phyloP scores from a whole-genome alignment of 441 rosid species.

The Adansonia madagascariensis region DNA sequence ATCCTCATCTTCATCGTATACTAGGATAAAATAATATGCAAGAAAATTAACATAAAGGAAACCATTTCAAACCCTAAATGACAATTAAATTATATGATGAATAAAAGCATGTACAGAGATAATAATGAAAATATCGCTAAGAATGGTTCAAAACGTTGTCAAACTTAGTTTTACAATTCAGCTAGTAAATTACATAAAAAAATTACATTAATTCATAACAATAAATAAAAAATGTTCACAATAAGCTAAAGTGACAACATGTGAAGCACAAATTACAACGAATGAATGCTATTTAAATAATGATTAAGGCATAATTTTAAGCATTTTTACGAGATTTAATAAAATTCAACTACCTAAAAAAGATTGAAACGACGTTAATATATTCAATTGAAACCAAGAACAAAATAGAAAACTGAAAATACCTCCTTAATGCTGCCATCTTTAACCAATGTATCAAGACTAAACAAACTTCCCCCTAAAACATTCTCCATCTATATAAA shows the following conservation, averaged over 20 bases:
- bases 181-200: not conserved
- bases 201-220: not conserved
- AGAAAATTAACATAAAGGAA: conserved; percentile 7
- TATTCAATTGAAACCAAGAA: not conserved
- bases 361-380: not conserved
- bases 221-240: not conserved
- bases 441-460: conserved; percentile 64
- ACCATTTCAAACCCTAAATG: not conserved
- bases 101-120: not conserved
- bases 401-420: not conserved
- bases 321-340: not conserved
- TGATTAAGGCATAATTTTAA: not conserved
- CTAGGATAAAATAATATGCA: not conserved
- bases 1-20: conserved; percentile 27
- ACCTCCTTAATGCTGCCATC: conserved; percentile 91
- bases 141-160: not conserved
- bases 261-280: not conserved
- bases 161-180: not conserved
- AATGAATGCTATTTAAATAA: not conserved
- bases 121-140: not conserved
- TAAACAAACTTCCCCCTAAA: conserved; percentile 48
- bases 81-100: not conserved
- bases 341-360: not conserved
- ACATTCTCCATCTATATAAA: conserved; percentile 70
- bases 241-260: not conserved